Conservation (phyloP, 345 rosid genomes). For the Sapria himalayana region DNA sequence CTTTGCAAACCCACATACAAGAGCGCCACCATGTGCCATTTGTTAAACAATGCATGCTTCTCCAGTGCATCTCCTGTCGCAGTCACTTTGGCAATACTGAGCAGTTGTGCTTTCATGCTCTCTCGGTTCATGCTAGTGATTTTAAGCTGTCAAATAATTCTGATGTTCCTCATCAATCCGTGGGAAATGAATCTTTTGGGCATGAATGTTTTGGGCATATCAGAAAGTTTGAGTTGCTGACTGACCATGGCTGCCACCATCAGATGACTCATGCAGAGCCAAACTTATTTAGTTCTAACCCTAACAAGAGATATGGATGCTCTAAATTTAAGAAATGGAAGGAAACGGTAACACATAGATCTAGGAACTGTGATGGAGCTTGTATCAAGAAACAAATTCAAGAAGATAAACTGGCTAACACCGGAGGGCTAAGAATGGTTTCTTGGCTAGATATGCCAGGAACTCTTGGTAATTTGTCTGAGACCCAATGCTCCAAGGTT, state of each 20-base stretch:
- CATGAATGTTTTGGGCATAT: conserved; percentile 85
- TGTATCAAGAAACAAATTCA: conserved; percentile 65
- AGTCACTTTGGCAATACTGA: conserved; percentile 80
- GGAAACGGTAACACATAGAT: conserved; percentile 58
- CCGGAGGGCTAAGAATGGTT: conserved; percentile 13
- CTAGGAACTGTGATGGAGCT: conserved; percentile 40
- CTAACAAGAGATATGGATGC: conserved; percentile 61
- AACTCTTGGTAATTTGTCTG: conserved; percentile 30
- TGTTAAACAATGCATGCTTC: conserved; percentile 94
- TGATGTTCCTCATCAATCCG: conserved; percentile 13
- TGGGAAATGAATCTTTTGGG: conserved; percentile 14
- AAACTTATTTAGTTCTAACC: conserved; percentile 30
- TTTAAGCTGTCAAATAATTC: conserved; percentile 25
- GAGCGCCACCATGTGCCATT: conserved; percentile 82
- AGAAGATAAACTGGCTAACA: conserved; percentile 28
- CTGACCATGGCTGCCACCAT: conserved; percentile 98
- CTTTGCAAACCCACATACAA: conserved; percentile 72
- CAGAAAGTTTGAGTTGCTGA: conserved; percentile 78
- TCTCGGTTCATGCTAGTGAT: conserved; percentile 43
- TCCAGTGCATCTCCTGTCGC: conserved; percentile 79
- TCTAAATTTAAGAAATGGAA: conserved; percentile 74
- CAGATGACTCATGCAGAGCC: conserved; percentile 95
- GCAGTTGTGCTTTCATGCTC: conserved; percentile 57
- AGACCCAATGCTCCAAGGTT: conserved; percentile 44
- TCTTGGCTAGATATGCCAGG: conserved; percentile 18